Conservation (phyloP, 2,329 filamentous ascomycete species). For the Botrytis fragariae region DNA sequence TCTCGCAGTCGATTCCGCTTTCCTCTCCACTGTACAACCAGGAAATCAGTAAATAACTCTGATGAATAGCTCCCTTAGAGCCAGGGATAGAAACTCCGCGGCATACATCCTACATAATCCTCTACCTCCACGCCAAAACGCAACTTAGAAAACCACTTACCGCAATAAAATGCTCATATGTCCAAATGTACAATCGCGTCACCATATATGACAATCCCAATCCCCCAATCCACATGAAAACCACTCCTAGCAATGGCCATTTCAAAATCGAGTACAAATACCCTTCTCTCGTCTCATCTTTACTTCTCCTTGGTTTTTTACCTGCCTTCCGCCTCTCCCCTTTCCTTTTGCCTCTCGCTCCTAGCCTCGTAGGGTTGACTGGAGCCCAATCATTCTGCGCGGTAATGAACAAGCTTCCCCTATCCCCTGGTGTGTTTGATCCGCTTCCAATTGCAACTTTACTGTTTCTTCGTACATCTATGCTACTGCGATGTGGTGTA, state of each 20-base stretch:
- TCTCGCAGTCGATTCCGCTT: conserved; percentile 68
- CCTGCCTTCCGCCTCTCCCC: conserved; percentile 42
- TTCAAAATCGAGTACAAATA: conserved; percentile 86
- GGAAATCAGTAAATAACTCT: conserved; percentile 50
- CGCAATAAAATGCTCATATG: conserved; percentile 62
- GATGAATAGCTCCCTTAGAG: neutral
- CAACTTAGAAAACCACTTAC: conserved; percentile 5
- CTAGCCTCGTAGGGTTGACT: conserved; percentile 51
- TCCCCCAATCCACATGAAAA: conserved; percentile 75
- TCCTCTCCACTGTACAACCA: conserved; percentile 74
- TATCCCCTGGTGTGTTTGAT: conserved; percentile 19
- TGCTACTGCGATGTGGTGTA: conserved; percentile 23
- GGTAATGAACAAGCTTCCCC: conserved; percentile 61
- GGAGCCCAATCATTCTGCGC: conserved; percentile 96
- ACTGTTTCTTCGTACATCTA: conserved; percentile 23
- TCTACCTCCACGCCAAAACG: neutral
- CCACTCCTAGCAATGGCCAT: conserved; percentile 82
- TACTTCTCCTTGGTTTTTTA: conserved; percentile 48
- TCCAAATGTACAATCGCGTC: conserved; percentile 83
- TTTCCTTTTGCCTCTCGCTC: conserved; percentile 38
- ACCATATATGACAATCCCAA: conserved; percentile 72
- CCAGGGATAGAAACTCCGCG: neutral
- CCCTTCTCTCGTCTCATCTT: conserved; percentile 92
- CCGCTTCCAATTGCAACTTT: conserved; percentile 20
- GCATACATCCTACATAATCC: neutral